Conservation (phyloP, 257 asterid species). For the Fraxinus anomala region DNA sequence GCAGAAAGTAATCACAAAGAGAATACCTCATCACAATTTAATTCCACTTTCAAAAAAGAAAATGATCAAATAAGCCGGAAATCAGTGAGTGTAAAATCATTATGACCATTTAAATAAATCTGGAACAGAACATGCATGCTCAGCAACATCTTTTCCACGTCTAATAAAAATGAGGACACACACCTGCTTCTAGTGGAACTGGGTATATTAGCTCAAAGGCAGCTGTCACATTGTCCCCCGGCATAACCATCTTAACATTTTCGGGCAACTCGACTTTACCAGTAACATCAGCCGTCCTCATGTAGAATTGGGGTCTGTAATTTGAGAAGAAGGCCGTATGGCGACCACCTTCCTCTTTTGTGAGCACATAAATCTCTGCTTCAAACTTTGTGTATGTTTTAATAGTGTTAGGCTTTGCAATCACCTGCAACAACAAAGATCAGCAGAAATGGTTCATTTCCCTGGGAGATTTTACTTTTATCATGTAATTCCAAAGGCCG, state of each 20-base stretch:
- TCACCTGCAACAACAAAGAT: slow-evolving; percentile 52
- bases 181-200: slow-evolving; percentile 92
- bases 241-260: slow-evolving; percentile 99
- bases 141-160: background rate
- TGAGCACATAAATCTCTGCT: slow-evolving; percentile 96
- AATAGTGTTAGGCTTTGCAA: slow-evolving; percentile 83
- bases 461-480: background rate
- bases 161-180: background rate
- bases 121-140: background rate
- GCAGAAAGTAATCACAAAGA: background rate
- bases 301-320: slow-evolving; percentile 92
- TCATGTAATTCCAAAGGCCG: background rate
- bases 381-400: slow-evolving; percentile 91
- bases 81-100: background rate
- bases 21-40: background rate
- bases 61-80: background rate
- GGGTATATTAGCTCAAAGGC: slow-evolving; percentile 84
- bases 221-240: slow-evolving; percentile 98
- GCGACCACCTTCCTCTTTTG: slow-evolving; percentile 99
- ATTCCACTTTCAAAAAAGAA: background rate
- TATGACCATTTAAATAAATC: background rate
- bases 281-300: slow-evolving; percentile 98
- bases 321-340: slow-evolving; percentile 97
- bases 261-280: slow-evolving; percentile 97
- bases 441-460: slow-evolving; percentile 3